A percentile compares a stretch with the other conserved stretches of the same genome.
phyloP scores from a whole-genome alignment of 2,329 filamentous ascomycete genomes.

The Epichloe gansuensis region DNA sequence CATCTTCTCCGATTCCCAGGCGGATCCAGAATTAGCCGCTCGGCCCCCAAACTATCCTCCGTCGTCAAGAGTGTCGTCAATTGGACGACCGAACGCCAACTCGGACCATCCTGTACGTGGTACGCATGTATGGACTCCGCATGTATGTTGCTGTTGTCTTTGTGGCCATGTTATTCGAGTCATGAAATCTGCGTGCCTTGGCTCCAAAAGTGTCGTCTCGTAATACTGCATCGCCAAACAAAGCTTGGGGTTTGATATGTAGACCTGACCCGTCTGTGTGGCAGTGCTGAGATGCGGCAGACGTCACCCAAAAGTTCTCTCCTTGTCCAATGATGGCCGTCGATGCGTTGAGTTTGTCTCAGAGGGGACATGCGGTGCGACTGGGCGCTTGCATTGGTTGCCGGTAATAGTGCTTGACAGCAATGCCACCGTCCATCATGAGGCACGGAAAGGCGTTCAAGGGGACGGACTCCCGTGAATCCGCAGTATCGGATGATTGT shows the following conservation, averaged over 20 bases:
- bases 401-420: background rate
- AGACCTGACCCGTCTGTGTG: background rate
- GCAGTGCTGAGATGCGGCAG: conserved; percentile 2
- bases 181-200: no score
- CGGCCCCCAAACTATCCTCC: background rate
- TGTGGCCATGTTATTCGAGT: no score
- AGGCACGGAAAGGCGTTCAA: background rate
- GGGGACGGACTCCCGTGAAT: background rate
- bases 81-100: no score
- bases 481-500: background rate
- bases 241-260: background rate
- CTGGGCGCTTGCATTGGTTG: background rate
- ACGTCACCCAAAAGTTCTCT: background rate
- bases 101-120: no score
- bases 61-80: no score
- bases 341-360: background rate
- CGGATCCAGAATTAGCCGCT: conserved; percentile 1
- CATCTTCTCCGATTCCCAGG: conserved; percentile 1
- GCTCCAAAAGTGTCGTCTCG: no score
- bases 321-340: background rate
- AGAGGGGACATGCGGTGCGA: background rate
- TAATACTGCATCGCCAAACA: background rate
- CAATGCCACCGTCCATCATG: background rate
- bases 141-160: no score
- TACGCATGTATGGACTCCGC: no score